These are phyloP conservation scores for Candolleomyces eurysporus DNA, from an alignment of 768 basidiomycete species.

Conservation along the genomic window DNA sequence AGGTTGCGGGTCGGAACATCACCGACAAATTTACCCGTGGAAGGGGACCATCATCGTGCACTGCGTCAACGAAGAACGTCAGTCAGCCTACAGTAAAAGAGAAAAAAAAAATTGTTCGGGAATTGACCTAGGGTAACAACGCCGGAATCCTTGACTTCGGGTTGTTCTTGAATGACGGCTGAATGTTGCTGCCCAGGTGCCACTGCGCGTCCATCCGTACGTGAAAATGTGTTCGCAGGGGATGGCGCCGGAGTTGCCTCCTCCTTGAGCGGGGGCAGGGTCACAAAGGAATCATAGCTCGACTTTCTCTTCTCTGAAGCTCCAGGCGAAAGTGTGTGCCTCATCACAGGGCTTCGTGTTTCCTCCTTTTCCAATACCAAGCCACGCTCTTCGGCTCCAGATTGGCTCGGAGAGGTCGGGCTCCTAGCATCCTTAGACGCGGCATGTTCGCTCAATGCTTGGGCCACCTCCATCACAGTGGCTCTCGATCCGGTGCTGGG, in stretches of 20 bases:
- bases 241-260: conserved; percentile 58
- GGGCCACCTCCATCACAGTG: conserved; percentile 78
- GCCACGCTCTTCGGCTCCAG: neutral
- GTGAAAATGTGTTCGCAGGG: conserved; percentile 53
- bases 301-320: conserved; percentile 60
- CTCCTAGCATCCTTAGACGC: neutral
- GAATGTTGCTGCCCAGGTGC: neutral
- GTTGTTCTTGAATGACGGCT: neutral
- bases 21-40: conserved; percentile 48
- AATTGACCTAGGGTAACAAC: conserved; percentile 9
- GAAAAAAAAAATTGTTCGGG: neutral
- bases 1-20: conserved; percentile 33
- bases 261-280: conserved; percentile 65
- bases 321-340: conserved; percentile 20
- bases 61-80: neutral
- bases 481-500: conserved; percentile 69
- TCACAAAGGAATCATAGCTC: conserved; percentile 61
- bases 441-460: conserved; percentile 43
- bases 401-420: neutral
- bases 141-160: neutral
- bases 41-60: conserved; percentile 38
- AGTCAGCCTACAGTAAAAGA: neutral
- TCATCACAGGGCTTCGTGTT: conserved; percentile 17
- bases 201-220: conserved; percentile 12
- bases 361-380: neutral